A percentile compares a stretch with the other conserved stretches of the same genome.
Conservation (phyloP, 345 rosid species). For the Angophora floribunda region DNA sequence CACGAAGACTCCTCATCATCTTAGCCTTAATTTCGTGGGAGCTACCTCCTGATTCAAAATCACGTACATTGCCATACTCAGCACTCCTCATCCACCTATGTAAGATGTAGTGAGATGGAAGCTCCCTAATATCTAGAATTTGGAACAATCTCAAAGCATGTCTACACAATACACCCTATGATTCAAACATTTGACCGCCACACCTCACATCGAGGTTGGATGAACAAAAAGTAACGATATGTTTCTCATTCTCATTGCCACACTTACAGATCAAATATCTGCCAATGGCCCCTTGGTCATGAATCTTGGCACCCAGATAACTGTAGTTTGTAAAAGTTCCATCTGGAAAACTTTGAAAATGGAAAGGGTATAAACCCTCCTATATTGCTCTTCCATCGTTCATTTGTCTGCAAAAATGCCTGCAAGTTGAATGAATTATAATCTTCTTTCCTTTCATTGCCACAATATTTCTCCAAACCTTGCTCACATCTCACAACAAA, state of each 20-base stretch:
- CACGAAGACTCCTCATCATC: conserved; percentile 82
- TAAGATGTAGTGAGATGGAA: conserved; percentile 60
- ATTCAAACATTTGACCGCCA: conserved; percentile 87
- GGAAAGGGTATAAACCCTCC: conserved; percentile 48
- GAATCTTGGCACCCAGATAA: conserved; percentile 53
- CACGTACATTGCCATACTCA: conserved; percentile 39
- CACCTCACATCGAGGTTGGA: conserved; percentile 54
- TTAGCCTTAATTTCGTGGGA: conserved; percentile 49
- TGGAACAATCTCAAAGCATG: conserved; percentile 70
- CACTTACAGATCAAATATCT: conserved; percentile 55
- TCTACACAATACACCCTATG: conserved; percentile 68
- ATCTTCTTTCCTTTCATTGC: conserved; percentile 83
- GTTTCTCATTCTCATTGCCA: conserved; percentile 63
- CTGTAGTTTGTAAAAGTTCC: conserved; percentile 58
- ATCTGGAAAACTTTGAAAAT: conserved; percentile 65
- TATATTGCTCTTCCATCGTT: conserved; percentile 69
- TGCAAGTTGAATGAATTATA: conserved; percentile 54
- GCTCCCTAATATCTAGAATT: conserved; percentile 51
- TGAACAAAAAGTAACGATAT: conserved; percentile 45
- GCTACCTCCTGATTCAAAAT: conserved; percentile 43
- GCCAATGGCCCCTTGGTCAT: conserved; percentile 66
- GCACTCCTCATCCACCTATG: conserved; percentile 84
- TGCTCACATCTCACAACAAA: conserved; percentile 52
- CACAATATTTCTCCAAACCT: conserved; percentile 48
- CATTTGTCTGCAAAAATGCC: conserved; percentile 56